Conservation (phyloP, 345 rosid genomes). For the Sonneratia caseolaris region DNA sequence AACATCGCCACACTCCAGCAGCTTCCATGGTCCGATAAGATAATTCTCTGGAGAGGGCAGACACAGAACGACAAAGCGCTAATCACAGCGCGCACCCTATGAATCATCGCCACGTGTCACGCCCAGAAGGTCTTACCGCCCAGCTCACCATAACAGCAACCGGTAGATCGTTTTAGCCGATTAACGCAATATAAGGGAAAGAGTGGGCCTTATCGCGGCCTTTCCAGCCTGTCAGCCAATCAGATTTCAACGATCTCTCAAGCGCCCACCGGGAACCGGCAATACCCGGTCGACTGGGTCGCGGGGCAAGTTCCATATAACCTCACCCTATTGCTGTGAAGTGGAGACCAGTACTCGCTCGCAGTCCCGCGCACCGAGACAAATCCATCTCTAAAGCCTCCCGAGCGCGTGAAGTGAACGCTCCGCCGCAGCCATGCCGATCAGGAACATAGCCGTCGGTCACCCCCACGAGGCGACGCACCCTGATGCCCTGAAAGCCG, state of each 20-base stretch:
- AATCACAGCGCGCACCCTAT: too few species aligned
- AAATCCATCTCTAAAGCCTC: background rate
- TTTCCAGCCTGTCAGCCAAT: slow-evolving; percentile 13
- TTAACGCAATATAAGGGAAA: too few species aligned
- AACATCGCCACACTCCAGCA: too few species aligned
- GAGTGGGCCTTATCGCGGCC: too few species aligned
- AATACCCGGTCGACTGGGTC: slow-evolving; percentile 13
- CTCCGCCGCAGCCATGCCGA: slow-evolving; percentile 44
- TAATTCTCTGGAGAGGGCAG: too few species aligned
- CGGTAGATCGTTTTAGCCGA: too few species aligned
- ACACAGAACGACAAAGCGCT: too few species aligned
- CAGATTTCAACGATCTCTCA: slow-evolving; percentile 7
- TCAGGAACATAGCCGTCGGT: slow-evolving; percentile 78
- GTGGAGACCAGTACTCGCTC: slow-evolving; percentile 12
- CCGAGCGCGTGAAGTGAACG: background rate
- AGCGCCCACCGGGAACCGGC: slow-evolving; percentile 24
- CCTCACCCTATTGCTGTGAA: background rate
- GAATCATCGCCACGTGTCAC: too few species aligned
- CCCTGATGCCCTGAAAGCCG: slow-evolving; percentile 65
- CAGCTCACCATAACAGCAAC: too few species aligned
- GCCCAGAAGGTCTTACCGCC: background rate
- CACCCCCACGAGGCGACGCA: slow-evolving; percentile 51
- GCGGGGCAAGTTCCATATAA: slow-evolving; percentile 22
- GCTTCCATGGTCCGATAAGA: background rate
- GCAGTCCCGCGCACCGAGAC: background rate